phyloP scores from a whole-genome alignment of 352 stramenopile species.

The Phytopythium helicoides region DNA sequence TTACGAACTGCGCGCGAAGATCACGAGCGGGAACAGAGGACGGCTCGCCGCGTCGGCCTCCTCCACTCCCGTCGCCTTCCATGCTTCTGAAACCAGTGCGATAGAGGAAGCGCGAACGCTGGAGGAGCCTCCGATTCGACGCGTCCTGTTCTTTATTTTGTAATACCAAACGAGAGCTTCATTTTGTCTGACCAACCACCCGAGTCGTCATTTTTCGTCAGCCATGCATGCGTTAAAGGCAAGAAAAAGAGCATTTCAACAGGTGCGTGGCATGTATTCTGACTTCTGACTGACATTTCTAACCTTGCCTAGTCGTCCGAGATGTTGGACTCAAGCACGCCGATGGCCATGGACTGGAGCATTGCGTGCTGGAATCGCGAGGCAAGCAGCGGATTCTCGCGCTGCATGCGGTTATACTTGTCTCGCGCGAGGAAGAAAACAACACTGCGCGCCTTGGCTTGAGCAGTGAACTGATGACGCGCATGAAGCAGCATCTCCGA shows the following conservation, averaged over 20 bases:
- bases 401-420: constrained; percentile 71
- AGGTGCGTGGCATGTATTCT: constrained; percentile 1
- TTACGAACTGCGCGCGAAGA: constrained; percentile 6
- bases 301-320: constrained; percentile 52
- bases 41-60: constrained; percentile 5
- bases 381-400: constrained; percentile 58
- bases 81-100: constrained; percentile 23
- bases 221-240: no score
- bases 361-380: constrained; percentile 83
- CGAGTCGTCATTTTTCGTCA: no score
- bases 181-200: not conserved
- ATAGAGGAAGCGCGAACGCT: constrained; percentile 14
- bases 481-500: constrained; percentile 81
- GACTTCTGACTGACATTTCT: not conserved
- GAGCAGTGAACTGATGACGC: constrained; percentile 79
- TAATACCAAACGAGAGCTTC: constrained; percentile 20
- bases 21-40: constrained; percentile 3
- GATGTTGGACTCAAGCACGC: constrained; percentile 83
- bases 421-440: constrained; percentile 82
- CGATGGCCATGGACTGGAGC: constrained; percentile 82
- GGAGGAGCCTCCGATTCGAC: constrained; percentile 5
- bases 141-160: constrained; percentile 31
- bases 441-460: constrained; percentile 59
- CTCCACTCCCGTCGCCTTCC: constrained; percentile 7
- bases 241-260: no score